Base-by-base conservation (phyloP, 164 flowering plant genomes). In the Santalum album region DNA sequence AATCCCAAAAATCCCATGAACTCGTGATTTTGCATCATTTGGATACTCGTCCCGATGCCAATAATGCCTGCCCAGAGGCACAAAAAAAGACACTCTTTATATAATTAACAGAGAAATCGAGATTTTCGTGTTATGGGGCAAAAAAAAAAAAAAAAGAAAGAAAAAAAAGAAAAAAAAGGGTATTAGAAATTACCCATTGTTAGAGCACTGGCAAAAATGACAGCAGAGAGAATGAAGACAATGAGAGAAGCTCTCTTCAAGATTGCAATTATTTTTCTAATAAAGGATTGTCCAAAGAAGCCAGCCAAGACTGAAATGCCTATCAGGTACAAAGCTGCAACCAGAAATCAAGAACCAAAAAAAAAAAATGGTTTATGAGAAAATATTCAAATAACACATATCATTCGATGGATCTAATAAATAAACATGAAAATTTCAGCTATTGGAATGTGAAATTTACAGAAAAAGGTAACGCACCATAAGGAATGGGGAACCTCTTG, bases 191-290 rank as follows among this genome's bases (percentile, higher is more conserved):
- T 6, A 92, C 99, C 96, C 99, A 92, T 92, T 22, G 83, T 82
- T 54, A 92, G 43, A 55, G 99, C 96, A 60, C 99, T 89, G 1
- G 91, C 91, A 58, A 86, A 84, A 62, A 92, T 92, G 60, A 92
- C 96, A 16, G 72, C 86, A 7, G 99, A 89, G 44, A 92, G 87
- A 49, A 89, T 72, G 74, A 92, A 92, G 20, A 89, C 72, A 23
- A 89, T 89, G 63, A 92, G 7, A 0, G 99, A 92, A 49, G 88
- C 91, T 60, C 99, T 80, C 60, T 58, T 77, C 3, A 92, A 67
- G 39, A 84, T 49, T 4, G 81, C 57, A 44, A 92, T 55, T 1
- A 87, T 50, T 55, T 82, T 92, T 67, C 99, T 73, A 14, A 92
- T 65, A n/a, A 78, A 69, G 62, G 42, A 83, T 55, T 92, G 99